Evolutionary conservation across 1,284 basidiomycete species (phyloP).

Genomic region (Boletus semigastroideus): DNA sequence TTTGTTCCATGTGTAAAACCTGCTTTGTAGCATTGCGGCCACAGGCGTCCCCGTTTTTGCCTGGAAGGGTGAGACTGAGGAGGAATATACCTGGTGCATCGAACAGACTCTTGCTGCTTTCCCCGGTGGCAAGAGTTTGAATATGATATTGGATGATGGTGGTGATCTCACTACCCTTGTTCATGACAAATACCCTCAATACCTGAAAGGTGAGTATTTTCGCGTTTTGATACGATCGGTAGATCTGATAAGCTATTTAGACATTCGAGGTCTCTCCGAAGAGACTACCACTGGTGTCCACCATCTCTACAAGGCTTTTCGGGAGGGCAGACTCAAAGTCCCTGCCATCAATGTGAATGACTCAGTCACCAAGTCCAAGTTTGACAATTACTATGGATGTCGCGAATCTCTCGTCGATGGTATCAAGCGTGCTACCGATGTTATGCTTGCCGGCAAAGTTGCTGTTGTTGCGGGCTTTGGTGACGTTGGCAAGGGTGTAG

Average conservation of each 20-base stretch:
- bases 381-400: conserved; percentile 96
- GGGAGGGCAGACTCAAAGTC: conserved; percentile 94
- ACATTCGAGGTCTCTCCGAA: conserved; percentile 93
- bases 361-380: conserved; percentile 99
- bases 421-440: conserved; percentile 99
- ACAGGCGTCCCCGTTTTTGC: conserved; percentile 98
- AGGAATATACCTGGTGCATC: conserved; percentile 98
- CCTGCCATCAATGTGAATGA: conserved; percentile 99
- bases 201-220: conserved; percentile 59
- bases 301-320: conserved; percentile 97
- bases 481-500: conserved; percentile 97
- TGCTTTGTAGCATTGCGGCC: conserved; percentile 72
- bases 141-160: conserved; percentile 99
- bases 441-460: conserved; percentile 99
- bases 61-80: conserved; percentile 99
- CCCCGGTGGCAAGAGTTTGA: conserved; percentile 77
- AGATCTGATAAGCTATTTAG: conserved; percentile 38
- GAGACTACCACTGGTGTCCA: conserved; percentile 99
- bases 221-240: background rate
- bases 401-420: conserved; percentile 99
- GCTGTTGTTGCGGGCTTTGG: conserved; percentile 98
- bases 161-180: conserved; percentile 96
- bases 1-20: conserved; percentile 3
- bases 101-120: conserved; percentile 93
- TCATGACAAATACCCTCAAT: conserved; percentile 95